Evolutionary conservation across 148 eudicot species (phyloP).

Genomic region (Rhododendron ferrugineum): DNA sequence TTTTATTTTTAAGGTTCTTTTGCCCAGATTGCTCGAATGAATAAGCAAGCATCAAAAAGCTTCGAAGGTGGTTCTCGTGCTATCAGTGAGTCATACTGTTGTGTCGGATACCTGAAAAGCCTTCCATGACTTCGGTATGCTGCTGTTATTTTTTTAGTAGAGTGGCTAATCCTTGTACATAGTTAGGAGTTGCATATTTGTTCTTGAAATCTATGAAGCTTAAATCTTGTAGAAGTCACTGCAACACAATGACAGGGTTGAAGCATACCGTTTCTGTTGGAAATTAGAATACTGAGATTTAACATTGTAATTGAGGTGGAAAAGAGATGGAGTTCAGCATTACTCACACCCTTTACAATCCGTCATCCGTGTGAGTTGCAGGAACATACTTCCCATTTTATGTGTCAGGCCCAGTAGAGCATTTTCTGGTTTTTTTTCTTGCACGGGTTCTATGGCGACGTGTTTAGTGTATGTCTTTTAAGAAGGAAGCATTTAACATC

Average conservation of each 20-base stretch:
- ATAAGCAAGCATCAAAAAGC: not conserved
- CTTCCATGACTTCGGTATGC: not conserved
- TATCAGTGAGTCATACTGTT: not conserved
- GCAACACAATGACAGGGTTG: not conserved
- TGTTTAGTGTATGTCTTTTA: not conserved
- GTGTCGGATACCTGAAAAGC: not conserved
- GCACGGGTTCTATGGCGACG: not conserved
- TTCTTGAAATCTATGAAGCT: not conserved
- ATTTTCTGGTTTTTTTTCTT: not conserved
- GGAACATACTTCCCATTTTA: not conserved
- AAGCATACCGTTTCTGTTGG: not conserved
- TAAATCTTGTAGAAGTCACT: not conserved
- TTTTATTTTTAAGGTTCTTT: not conserved
- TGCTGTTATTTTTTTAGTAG: not conserved
- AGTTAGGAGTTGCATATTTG: not conserved
- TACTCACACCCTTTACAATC: not conserved
- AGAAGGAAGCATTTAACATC: not conserved
- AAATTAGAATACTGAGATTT: not conserved
- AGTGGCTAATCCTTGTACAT: not conserved
- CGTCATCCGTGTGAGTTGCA: not conserved
- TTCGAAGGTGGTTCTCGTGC: not conserved
- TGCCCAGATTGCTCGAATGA: not conserved
- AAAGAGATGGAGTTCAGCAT: constrained; percentile 1
- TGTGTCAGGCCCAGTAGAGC: not conserved
- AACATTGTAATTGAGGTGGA: not conserved